Percentiles rank a stretch among this genome's conserved stretches.
These are phyloP conservation scores for Ganoderma meredithae DNA, from an alignment of 1,284 basidiomycete genomes.

Conservation along the genomic window DNA sequence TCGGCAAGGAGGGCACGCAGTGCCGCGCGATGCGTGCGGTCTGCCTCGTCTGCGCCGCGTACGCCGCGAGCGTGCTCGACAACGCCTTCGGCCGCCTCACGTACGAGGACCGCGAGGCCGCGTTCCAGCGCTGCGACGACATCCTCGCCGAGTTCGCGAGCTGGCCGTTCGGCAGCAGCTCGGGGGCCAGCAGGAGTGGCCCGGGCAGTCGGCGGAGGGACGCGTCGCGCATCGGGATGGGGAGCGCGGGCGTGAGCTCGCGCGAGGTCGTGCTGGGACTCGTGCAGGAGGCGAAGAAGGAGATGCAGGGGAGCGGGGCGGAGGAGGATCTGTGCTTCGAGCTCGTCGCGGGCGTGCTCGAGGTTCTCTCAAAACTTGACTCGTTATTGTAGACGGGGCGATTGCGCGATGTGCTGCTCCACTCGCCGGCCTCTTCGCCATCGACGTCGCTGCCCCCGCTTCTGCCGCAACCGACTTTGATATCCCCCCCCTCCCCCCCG, in stretches of 20 bases:
- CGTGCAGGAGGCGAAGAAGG: slow-evolving; percentile 80
- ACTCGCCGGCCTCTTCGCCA: too few relatives aligned
- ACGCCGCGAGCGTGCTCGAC: slow-evolving; percentile 94
- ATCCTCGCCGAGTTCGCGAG: slow-evolving; percentile 87
- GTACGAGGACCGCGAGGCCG: slow-evolving; percentile 91
- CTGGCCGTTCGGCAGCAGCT: slow-evolving; percentile 80
- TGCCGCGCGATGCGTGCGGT: slow-evolving; percentile 85
- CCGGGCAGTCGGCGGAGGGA: slow-evolving; percentile 48
- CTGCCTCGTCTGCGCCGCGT: slow-evolving; percentile 86
- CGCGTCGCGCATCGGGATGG: slow-evolving; percentile 60
- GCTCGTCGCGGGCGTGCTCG: slow-evolving; percentile 88
- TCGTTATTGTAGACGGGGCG: slow-evolving; percentile 60
- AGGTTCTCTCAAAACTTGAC: slow-evolving; percentile 90
- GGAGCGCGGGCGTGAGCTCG: slow-evolving; percentile 56
- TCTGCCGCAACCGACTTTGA: not conserved
- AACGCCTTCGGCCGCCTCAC: slow-evolving; percentile 88
- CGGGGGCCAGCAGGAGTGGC: slow-evolving; percentile 38
- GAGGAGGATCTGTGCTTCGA: slow-evolving; percentile 91
- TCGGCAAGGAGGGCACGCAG: slow-evolving; percentile 81
- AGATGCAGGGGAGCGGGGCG: slow-evolving; percentile 62
- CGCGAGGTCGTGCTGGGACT: slow-evolving; percentile 83
- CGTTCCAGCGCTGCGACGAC: slow-evolving; percentile 92
- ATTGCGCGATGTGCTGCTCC: too few relatives aligned
- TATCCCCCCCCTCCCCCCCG: not conserved
- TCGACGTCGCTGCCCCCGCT: too few relatives aligned